Evolutionary conservation across 2,329 filamentous ascomycete genomes (phyloP), one percentile per base, ranked within the genome.

Genomic region (Claviceps sp.): DNA sequence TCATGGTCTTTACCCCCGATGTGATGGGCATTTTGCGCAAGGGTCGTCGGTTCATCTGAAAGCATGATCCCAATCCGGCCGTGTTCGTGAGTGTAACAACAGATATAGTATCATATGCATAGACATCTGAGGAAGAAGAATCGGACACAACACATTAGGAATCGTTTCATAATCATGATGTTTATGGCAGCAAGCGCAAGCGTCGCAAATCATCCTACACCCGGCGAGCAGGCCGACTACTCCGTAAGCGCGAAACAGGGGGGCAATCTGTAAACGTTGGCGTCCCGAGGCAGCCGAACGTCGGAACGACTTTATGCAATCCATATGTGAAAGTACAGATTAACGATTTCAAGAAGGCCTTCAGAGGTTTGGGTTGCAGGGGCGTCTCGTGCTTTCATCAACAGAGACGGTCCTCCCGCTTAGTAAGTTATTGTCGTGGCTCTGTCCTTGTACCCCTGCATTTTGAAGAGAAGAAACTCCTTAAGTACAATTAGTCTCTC

Each of bases 41-140:
- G 57, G 0, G 60, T 60, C 47, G 57, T 58, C 40, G 55, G 56
- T 37, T 55, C 55, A 38, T 62, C 61, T 8, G 63, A 63, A 48
- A 59, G 58, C 63, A 65, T 65, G 42, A 46, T 48, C 13, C 37
- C 20, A 30, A 7, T 4, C 26, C 2, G 16, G 41, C 5, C 13
- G 20, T 30, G n/a, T 18, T n/a, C 16, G 3, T n/a, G 16, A 8
- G 11, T 14, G 3, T n/a, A 46, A 34, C 3, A 34, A 34, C 11
- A 30, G 18, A 42, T 22, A 11, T 8, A 42, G 5, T 6, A 5
- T 22, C 18, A 43, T 43, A 43, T 6, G 41, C 16, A 43, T 22
- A 13, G 13, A 43, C 9, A 22, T 11, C 18, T 5, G 18, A 22
- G 9, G 9, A n/a, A 20, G 18, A 11, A 9, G 5, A 44, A 26